phyloP scores from a whole-genome alignment of 257 asterid species.

The Ilex asprella region DNA sequence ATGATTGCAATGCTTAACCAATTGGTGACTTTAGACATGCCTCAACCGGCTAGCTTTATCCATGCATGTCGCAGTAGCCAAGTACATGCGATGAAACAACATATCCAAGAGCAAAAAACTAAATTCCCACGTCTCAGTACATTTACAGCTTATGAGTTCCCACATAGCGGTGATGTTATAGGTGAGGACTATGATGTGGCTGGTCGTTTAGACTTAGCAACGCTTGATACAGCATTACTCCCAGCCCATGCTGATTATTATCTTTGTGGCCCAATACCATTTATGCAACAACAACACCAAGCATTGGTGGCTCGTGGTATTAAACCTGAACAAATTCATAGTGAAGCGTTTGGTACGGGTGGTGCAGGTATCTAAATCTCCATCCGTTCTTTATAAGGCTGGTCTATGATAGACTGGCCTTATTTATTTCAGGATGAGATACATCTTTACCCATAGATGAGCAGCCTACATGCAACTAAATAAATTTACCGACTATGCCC shows the following conservation, averaged over 20 bases:
- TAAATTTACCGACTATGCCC: background rate
- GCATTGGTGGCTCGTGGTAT: background rate
- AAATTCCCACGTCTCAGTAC: background rate
- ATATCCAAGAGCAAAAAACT: background rate
- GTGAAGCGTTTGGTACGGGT: background rate
- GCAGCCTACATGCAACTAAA: background rate
- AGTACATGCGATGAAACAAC: background rate
- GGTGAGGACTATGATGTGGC: background rate
- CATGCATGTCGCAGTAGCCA: background rate
- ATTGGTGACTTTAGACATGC: background rate
- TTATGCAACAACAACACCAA: background rate
- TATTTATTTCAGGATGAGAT: background rate
- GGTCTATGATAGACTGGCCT: background rate
- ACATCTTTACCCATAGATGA: background rate
- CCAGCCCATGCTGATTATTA: background rate
- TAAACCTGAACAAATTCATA: background rate
- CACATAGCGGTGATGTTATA: background rate
- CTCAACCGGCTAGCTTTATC: background rate
- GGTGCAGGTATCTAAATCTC: background rate
- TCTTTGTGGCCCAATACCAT: background rate
- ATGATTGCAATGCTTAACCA: background rate
- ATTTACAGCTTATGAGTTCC: background rate
- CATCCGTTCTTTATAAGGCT: background rate
- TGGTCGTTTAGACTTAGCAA: background rate
- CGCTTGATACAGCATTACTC: background rate